phyloP scores from a whole-genome alignment of 805 yeast genomes.

The Saccharomycopsis sp. region DNA sequence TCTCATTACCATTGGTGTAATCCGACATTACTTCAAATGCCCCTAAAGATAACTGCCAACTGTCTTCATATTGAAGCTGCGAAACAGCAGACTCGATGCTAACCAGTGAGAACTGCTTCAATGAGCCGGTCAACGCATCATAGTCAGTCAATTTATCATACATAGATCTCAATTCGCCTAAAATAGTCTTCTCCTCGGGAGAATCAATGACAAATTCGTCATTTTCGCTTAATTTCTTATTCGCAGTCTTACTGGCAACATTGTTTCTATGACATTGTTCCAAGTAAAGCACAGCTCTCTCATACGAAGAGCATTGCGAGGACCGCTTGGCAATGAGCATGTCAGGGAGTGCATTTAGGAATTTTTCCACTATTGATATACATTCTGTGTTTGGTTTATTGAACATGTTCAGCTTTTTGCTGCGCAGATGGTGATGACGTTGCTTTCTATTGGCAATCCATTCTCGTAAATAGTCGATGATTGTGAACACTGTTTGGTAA shows the following conservation, averaged over 20 bases:
- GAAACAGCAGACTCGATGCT: slow-evolving; percentile 69
- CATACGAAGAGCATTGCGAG: slow-evolving; percentile 76
- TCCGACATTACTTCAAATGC: slow-evolving; percentile 66
- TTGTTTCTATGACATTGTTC: slow-evolving; percentile 62
- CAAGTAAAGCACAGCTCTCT: slow-evolving; percentile 76
- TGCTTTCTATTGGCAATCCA: slow-evolving; percentile 50
- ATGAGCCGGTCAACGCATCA: slow-evolving; percentile 83
- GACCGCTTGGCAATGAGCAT: slow-evolving; percentile 71
- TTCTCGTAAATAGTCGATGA: slow-evolving; percentile 76
- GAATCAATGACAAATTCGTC: slow-evolving; percentile 26
- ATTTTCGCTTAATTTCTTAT: neutral
- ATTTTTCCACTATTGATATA: slow-evolving; percentile 36
- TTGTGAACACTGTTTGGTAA: slow-evolving; percentile 67
- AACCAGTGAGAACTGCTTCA: slow-evolving; percentile 63
- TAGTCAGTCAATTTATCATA: slow-evolving; percentile 84
- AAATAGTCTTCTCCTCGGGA: slow-evolving; percentile 23
- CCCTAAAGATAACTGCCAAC: slow-evolving; percentile 83
- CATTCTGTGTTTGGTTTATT: slow-evolving; percentile 23
- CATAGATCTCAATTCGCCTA: slow-evolving; percentile 59
- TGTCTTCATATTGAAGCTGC: slow-evolving; percentile 77
- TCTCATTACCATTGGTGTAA: slow-evolving; percentile 28
- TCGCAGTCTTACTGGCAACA: neutral
- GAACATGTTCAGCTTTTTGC: slow-evolving; percentile 20
- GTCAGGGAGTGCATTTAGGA: slow-evolving; percentile 55
- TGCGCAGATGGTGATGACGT: slow-evolving; percentile 25